Base-by-base conservation (phyloP, 116 monocot species). In the Trichopus zeylanicus region DNA sequence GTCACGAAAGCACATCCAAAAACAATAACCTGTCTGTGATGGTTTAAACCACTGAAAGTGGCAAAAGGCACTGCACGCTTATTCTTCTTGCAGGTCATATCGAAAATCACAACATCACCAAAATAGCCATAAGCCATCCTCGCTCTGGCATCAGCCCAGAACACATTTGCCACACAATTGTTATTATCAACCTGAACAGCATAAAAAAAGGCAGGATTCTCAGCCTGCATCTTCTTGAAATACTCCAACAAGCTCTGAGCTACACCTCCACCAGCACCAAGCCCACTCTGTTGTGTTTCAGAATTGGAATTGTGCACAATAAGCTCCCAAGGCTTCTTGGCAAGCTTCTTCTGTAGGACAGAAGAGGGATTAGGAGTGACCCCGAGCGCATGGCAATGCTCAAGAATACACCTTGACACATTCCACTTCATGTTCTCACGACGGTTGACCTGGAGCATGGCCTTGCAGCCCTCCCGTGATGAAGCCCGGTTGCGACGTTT, bases 391-490 rank as follows among this genome's bases (percentile, higher is more conserved):
- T 95, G 95, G 59, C 81, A 90, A 28, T 95, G 95, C 29, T 84
- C 90, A 22, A 72, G 57, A 30, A 84, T 71, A 37, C 80, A 84
- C 26, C 87, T 67, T 24, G 90, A 87, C 19, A 90, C 67, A 18
- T 42, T 31, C 95, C 95, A 95, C 31, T 39, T 65, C 20, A 76
- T 81, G 67, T 64, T 79, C 31, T 83, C 87, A 15, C 83, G 78
- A 31, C 90, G 86, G 59, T 90, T 90, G 32, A 95, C 95, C 73
- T 95, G 90, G 34, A 95, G 78, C 95, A 95, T 90, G 18, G 95
- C 90, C 46, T 65, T 76, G 70, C 95, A 95, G 5, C 90, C 95
- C 67, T 90, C 90, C 9, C 95, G 68, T 2, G 90, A 83, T 13
- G 95, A 95, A 2, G 68, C 53, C 7, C 90, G 73, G 46, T 95